Percentiles rank a stretch among this genome's conserved stretches.
Evolutionary conservation across 108 stramenopile species (phyloP).

Genomic region (Cyclotella kingstonii): DNA sequence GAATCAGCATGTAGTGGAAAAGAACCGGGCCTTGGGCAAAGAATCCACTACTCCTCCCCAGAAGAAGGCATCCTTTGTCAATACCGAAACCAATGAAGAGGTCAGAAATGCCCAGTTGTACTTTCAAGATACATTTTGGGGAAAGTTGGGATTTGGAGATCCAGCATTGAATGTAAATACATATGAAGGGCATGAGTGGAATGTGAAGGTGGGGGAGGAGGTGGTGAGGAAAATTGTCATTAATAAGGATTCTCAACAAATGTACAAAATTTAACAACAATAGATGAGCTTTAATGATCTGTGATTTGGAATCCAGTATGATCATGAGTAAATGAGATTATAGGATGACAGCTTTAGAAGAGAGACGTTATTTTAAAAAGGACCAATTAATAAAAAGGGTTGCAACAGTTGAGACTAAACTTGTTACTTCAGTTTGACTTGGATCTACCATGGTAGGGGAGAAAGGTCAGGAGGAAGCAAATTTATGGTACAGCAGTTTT

Average conservation of each 20-base stretch:
- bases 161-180: slow-evolving; percentile 64
- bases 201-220: slow-evolving; percentile 64
- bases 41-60: slow-evolving; percentile 5
- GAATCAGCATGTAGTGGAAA: slow-evolving; percentile 51
- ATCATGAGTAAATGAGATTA: no score
- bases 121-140: slow-evolving; percentile 78
- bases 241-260: slow-evolving; percentile 34
- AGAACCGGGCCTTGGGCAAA: slow-evolving; percentile 32
- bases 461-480: no score
- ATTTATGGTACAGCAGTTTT: no score
- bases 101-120: slow-evolving; percentile 59
- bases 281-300: no score
- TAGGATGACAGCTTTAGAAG: no score
- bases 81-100: slow-evolving; percentile 50
- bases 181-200: slow-evolving; percentile 76
- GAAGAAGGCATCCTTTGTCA: slow-evolving; percentile 59
- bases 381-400: no score
- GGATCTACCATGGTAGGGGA: no score
- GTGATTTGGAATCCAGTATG: no score
- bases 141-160: slow-evolving; percentile 59
- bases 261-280: slow-evolving; percentile 16
- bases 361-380: no score
- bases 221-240: slow-evolving; percentile 56
- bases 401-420: no score
- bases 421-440: no score